Evolutionary conservation across 176 grass and related monocot species (phyloP), one percentile per base, ranked within the genome.

Genomic region (Triticum dicoccoides): DNA sequence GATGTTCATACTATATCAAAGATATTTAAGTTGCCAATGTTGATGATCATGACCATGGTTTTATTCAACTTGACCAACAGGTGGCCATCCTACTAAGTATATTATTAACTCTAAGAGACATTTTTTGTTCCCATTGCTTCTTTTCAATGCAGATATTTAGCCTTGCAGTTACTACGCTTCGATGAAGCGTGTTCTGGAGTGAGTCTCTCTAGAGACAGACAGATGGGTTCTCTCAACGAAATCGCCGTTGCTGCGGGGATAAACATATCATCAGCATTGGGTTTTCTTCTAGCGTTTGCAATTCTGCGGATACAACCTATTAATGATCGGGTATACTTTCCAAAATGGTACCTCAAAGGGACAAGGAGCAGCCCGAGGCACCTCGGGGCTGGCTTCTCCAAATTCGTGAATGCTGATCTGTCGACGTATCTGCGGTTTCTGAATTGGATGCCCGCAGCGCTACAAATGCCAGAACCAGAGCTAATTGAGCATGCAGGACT

Each of bases 321-420:
- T 51, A 98, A 98, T 76, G 95, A 98, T 79, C 87, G 93, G 65
- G 95, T 98, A 5, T 98, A 95, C 82, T 98, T 98, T 84, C 95
- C 95, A 52, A 98, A 91, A 87, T 98, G 95, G 93, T 95, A 98
- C 70, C 93, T 98, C 39, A 98, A 93, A 86, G 93, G 93, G 34
- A 93, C 89, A 84, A 95, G 93, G 84, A 95, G 89, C 89, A 98
- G 89, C 87, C 93, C 95, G 71, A 79, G 89, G 61, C 44, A 83
- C 76, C 20, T 89, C 11, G 54, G 89, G 78, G 89, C 85, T 80
- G 72, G 80, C 35, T 83, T 95, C 76, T 87, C 77, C 5, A 98
- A 95, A 69, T 95, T 98, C 65, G 86, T 98, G 49, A 98, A 98
- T n/a, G 81, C 91, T 11, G 91, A 98, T 83, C 47, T 90, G 17